Conservation (phyloP, 73 alveolate genomes). For the Symbiodinium natans region DNA sequence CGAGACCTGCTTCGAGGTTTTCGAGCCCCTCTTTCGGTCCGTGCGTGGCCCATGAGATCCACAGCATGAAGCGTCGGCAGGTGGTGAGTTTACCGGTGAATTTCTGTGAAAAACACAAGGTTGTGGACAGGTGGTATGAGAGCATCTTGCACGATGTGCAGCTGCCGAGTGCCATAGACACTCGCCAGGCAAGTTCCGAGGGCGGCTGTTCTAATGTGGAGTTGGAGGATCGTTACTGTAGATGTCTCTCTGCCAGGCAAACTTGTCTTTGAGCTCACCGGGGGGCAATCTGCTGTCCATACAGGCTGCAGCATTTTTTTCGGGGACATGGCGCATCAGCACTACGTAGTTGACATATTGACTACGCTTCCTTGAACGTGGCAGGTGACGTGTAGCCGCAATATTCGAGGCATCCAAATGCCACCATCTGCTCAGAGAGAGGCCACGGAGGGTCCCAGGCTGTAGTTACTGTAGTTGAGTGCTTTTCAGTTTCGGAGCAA, state of each 20-base stretch:
- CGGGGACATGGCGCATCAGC: neutral
- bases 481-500: neutral
- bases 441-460: neutral
- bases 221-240: no score
- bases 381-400: constrained; percentile 44
- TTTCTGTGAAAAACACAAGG: no score
- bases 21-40: constrained; percentile 44
- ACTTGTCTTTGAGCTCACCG: neutral
- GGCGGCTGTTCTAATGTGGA: no score
- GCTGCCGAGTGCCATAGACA: neutral
- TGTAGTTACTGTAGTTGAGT: neutral
- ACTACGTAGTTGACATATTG: no score
- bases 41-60: neutral
- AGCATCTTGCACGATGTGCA: constrained; percentile 48
- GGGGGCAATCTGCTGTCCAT: neutral
- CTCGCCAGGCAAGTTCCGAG: constrained; percentile 2
- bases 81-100: no score
- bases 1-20: constrained; percentile 64
- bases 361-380: no score
- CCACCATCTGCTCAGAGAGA: constrained; percentile 36
- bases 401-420: constrained; percentile 39
- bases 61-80: no score
- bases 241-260: neutral
- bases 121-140: constrained; percentile 41
- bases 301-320: neutral